phyloP scores from a whole-genome alignment of 148 eudicot species.

The Spergularia marina region DNA sequence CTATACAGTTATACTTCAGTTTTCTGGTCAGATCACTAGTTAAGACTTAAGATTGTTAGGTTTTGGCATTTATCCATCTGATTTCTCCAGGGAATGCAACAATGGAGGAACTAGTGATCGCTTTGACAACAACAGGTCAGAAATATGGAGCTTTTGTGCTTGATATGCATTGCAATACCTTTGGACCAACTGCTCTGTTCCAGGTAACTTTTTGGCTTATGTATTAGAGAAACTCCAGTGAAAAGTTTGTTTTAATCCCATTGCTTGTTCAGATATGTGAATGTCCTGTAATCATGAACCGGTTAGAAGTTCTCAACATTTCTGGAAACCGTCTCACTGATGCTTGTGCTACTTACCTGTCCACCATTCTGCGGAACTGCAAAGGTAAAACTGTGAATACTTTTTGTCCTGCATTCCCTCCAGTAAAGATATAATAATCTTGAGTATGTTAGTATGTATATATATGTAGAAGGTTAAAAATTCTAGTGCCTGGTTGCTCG shows the following conservation, averaged over 20 bases:
- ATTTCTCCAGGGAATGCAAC: conserved; percentile 73
- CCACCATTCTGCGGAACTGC: conserved; percentile 65
- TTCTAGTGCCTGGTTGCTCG: too few relatives aligned
- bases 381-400: conserved; percentile 48
- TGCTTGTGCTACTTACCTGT: conserved; percentile 73
- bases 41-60: background rate
- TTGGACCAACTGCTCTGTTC: conserved; percentile 82
- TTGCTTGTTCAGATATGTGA: conserved; percentile 73
- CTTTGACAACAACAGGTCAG: conserved; percentile 64
- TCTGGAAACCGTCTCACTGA: conserved; percentile 93
- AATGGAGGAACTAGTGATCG: conserved; percentile 67
- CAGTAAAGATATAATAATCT: background rate
- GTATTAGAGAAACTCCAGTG: background rate
- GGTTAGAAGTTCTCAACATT: conserved; percentile 87
- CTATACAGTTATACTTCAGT: background rate
- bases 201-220: conserved; percentile 43
- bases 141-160: conserved; percentile 75
- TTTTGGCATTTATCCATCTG: conserved; percentile 16
- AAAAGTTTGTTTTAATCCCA: background rate
- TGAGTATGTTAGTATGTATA: background rate
- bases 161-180: conserved; percentile 80
- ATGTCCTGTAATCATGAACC: conserved; percentile 71
- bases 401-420: background rate
- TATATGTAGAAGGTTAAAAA: too few relatives aligned
- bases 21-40: conserved; percentile 3